Base-by-base conservation (phyloP, 768 basidiomycete species). In the Amanita pallidorosea region DNA sequence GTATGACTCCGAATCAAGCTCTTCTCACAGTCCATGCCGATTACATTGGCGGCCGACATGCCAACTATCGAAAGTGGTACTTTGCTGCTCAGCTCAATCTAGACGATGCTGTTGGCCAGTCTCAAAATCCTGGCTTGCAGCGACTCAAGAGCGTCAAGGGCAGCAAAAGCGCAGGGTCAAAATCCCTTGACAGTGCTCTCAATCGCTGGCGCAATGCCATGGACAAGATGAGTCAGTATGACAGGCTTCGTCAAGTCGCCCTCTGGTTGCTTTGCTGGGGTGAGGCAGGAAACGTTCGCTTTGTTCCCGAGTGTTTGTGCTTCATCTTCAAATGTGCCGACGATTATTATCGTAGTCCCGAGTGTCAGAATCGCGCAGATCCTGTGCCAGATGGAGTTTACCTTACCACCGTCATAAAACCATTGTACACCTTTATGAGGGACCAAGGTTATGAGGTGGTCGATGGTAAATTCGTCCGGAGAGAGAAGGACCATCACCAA, bases 311-410 rank as follows among this genome's bases (percentile, higher is more conserved):
- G 63, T 90, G 88, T 59, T 70, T 99, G 43, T 97, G 95, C 74
- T 99, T 98, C 78, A 95, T 99, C 63, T 98, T 98, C 84, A 99
- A 99, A 69, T 99, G 96, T 62, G 96, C 96, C 52, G 96, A 99
- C 67, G 96, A 99, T 70, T 98, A 98, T 65, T 99, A 99, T 67
- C 88, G 96, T 53, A 92, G 89, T 53, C 85, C 95, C 23, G 96
- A 98, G 64, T 99, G 96, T 63, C 96, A 99, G 70, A 95, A 90
- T 68, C 74, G 83, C 56, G 68, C 89, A 23, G 96, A 99, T 40
- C 86, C 94, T 4, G 89, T 97, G 2, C 88, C 88, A 8, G 96
- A 98, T 62, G 95, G 95, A 25, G 70, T 98, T 44, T 99, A 95
- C 67, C 80, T 99, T 47, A 80, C 88, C 52, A 77, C 85, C 2